These are phyloP conservation scores for Bondarzewia mesenterica DNA, from an alignment of 1,284 basidiomycete species.

Conservation along the genomic window DNA sequence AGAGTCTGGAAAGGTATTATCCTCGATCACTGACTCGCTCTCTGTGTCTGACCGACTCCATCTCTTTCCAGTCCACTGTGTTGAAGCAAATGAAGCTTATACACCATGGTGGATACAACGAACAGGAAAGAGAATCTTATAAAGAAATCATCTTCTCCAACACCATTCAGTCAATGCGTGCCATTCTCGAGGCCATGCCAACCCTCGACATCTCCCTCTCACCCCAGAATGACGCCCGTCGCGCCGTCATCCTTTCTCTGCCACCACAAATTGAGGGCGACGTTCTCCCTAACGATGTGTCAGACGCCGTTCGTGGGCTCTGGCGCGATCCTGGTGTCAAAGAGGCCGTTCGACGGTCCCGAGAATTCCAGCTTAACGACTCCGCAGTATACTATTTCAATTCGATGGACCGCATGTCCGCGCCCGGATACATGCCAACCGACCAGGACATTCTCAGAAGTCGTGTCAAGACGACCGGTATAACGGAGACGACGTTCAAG, in stretches of 20 bases:
- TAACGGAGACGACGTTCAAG: conserved; percentile 91
- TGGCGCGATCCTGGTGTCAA: conserved; percentile 88
- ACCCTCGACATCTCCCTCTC: conserved; percentile 59
- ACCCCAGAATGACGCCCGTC: conserved; percentile 68
- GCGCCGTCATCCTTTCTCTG: conserved; percentile 70
- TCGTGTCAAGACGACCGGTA: conserved; percentile 95
- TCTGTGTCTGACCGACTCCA: neutral
- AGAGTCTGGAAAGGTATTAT: conserved; percentile 80
- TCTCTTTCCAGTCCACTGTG: conserved; percentile 72
- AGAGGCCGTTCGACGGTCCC: conserved; percentile 76
- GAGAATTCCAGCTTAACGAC: conserved; percentile 97
- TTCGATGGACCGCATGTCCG: conserved; percentile 79
- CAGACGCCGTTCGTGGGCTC: conserved; percentile 76
- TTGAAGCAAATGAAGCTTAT: conserved; percentile 97
- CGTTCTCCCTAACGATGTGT: conserved; percentile 68
- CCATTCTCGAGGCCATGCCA: conserved; percentile 90
- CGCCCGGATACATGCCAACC: conserved; percentile 74
- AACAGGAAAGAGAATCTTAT: conserved; percentile 89
- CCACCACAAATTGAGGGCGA: conserved; percentile 85
- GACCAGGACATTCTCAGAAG: conserved; percentile 94
- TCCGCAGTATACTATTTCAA: conserved; percentile 95
- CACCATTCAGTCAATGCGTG: conserved; percentile 93
- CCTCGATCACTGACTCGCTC: neutral
- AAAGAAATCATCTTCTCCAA: conserved; percentile 97
- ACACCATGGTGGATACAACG: conserved; percentile 86